Conservation (phyloP, 192 early-diverging fungal genomes). For the Entrophospora sp. region DNA sequence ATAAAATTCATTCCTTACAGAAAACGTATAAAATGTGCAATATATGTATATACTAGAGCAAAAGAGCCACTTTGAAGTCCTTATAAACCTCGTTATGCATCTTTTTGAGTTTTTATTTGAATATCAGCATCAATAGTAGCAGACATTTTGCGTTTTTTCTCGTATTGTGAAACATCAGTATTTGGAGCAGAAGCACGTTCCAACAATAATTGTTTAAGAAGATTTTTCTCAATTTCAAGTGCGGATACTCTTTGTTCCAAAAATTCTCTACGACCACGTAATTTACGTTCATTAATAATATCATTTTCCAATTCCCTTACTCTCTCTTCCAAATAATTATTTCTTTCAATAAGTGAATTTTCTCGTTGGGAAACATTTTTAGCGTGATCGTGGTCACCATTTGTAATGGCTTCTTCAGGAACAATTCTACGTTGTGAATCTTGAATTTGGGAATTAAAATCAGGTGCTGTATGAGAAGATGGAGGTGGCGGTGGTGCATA, state of each 20-base stretch:
- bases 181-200: neutral
- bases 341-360: constrained; percentile 5
- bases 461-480: neutral
- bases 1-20: no score
- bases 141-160: constrained; percentile 18
- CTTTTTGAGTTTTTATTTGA: constrained; percentile 15
- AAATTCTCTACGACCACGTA: neutral
- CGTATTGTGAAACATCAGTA: neutral
- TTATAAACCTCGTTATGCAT: no score
- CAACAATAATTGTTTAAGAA: constrained; percentile 9
- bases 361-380: neutral
- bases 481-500: neutral
- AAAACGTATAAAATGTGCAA: no score
- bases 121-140: neutral
- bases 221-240: constrained; percentile 22
- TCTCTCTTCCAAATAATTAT: constrained; percentile 5
- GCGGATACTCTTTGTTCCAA: neutral
- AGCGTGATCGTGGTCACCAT: neutral
- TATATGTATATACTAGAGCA: no score
- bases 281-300: constrained; percentile 15
- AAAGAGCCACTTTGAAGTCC: no score
- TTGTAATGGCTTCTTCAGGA: neutral
- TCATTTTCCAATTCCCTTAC: constrained; percentile 18
- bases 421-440: neutral
- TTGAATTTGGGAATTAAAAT: neutral